Conservation (phyloP, 352 stramenopile genomes). For the Phytophthora sp. region DNA sequence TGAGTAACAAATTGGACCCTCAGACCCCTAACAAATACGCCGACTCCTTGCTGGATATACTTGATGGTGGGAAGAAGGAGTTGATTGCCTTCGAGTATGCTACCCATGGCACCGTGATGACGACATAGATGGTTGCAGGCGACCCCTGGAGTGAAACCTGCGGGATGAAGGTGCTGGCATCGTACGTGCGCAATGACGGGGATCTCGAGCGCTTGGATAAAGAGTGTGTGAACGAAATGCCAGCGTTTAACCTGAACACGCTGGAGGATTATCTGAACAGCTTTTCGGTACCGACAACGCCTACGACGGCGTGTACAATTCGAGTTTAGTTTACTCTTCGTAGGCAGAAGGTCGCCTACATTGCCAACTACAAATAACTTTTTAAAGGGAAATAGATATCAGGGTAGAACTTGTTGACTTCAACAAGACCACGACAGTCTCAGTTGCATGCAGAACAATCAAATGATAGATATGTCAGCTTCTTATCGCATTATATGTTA, state of each 20-base stretch:
- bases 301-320: background rate
- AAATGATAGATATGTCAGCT: too few species aligned
- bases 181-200: background rate
- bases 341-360: too few species aligned
- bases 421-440: too few species aligned
- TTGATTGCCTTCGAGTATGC: background rate
- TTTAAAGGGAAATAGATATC: too few species aligned
- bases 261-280: background rate
- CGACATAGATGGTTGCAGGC: background rate
- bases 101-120: background rate
- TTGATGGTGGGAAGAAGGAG: background rate
- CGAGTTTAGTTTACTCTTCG: background rate
- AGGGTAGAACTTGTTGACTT: too few species aligned
- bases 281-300: background rate
- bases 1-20: background rate
- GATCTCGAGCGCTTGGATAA: background rate
- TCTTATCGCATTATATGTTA: too few species aligned
- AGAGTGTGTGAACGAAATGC: background rate
- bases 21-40: slow-evolving; percentile 3
- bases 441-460: too few species aligned
- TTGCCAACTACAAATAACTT: too few species aligned
- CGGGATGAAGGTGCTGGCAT: slow-evolving; percentile 1
- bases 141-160: background rate
- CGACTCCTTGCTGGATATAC: background rate
- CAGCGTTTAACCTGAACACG: background rate